Conservation (phyloP, 2,329 filamentous ascomycete species). For the Phialophora tarda region DNA sequence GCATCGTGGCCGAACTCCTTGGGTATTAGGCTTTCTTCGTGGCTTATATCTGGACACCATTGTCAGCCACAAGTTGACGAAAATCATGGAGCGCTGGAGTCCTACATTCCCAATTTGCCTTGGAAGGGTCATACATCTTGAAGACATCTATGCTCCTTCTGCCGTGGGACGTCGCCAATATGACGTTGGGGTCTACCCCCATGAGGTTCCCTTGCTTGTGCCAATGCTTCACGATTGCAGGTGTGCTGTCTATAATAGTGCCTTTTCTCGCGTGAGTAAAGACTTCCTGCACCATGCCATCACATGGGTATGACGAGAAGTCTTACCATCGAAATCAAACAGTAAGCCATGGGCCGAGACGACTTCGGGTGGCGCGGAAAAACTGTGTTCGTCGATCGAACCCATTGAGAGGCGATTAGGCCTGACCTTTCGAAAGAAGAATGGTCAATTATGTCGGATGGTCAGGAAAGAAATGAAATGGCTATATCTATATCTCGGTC, state of each 20-base stretch:
- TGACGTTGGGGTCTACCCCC: constrained; percentile 80
- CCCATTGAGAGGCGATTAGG: constrained; percentile 37
- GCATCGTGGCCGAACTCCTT: constrained; percentile 77
- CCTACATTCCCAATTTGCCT: constrained; percentile 92
- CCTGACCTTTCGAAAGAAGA: constrained; percentile 3
- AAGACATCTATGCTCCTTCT: constrained; percentile 87
- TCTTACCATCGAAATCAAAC: constrained; percentile 53
- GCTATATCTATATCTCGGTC: neutral
- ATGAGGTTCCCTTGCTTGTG: constrained; percentile 72
- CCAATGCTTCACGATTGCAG: constrained; percentile 69
- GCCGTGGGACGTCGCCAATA: constrained; percentile 89
- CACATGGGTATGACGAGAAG: no score
- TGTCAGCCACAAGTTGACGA: constrained; percentile 1
- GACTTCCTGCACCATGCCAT: neutral
- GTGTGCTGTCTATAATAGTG: constrained; percentile 56
- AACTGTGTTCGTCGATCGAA: constrained; percentile 43
- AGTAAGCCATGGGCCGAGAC: constrained; percentile 51
- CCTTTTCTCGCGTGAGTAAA: constrained; percentile 32
- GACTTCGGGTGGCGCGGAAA: constrained; percentile 49
- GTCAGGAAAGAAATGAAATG: neutral
- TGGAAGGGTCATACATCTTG: constrained; percentile 76
- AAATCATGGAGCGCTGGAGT: neutral
- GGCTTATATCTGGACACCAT: constrained; percentile 70
- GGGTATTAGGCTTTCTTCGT: constrained; percentile 79
- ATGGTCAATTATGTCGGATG: neutral